phyloP scores from a whole-genome alignment of 305 asterid genomes.

The Plantago coronopus region DNA sequence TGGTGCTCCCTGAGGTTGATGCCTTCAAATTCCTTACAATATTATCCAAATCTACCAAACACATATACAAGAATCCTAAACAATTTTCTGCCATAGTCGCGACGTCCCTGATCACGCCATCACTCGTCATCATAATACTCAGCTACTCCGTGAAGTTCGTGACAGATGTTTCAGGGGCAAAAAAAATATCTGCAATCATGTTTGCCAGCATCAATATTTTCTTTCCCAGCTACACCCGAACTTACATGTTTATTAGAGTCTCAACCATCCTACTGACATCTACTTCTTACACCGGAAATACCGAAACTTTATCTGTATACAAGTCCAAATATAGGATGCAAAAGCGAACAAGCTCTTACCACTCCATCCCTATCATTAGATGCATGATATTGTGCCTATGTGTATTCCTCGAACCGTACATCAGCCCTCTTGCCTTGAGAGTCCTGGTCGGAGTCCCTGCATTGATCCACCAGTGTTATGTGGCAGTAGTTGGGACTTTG shows the following conservation, averaged over 20 bases:
- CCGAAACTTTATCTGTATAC: constrained; percentile 4
- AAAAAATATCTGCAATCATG: not conserved
- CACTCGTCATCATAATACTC: constrained; percentile 9
- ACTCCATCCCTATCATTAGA: constrained; percentile 9
- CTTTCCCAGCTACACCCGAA: not conserved
- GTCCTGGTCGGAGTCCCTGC: constrained; percentile 1
- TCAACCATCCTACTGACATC: constrained; percentile 20
- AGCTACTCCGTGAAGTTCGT: constrained; percentile 15
- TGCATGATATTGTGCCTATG: not conserved
- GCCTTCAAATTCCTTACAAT: constrained; percentile 21
- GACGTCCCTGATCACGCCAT: not conserved
- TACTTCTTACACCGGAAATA: constrained; percentile 10
- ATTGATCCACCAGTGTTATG: constrained; percentile 1
- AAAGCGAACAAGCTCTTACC: constrained; percentile 9
- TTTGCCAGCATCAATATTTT: not conserved
- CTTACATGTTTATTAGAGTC: constrained; percentile 9
- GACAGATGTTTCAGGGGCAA: not conserved
- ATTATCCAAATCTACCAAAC: constrained; percentile 17
- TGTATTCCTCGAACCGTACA: not conserved
- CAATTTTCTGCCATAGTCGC: constrained; percentile 8
- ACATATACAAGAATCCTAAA: constrained; percentile 20
- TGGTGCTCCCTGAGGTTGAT: no score
- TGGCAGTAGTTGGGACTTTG: constrained; percentile 24
- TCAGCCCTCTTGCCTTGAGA: not conserved
- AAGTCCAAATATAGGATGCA: constrained; percentile 1